A percentile compares a stretch with the other conserved stretches of the same genome.
Evolutionary conservation across 768 basidiomycete genomes (phyloP).

Genomic region (Tylopilus vinaceipallidus): DNA sequence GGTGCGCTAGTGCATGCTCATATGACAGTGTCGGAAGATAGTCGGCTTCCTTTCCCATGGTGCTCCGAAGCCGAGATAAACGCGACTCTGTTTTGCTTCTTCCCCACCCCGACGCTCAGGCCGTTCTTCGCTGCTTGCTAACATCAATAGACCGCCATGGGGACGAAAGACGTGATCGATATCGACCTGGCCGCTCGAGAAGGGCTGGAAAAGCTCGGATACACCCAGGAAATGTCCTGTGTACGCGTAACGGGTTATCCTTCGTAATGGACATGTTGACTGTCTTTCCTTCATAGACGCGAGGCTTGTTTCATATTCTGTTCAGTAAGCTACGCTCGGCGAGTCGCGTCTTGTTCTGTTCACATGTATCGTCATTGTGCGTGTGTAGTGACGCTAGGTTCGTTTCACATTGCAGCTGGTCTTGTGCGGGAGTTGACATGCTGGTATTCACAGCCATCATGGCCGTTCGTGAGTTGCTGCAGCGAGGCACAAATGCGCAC

Average conservation of each 20-base stretch:
- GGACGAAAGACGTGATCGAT: conserved; percentile 9
- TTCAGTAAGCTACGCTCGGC: conserved; percentile 42
- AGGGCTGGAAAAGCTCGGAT: conserved; percentile 50
- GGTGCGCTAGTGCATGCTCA: no score
- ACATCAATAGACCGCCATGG: conserved; percentile 9
- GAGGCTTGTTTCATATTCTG: conserved; percentile 50
- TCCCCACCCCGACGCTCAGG: neutral
- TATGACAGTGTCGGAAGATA: no score
- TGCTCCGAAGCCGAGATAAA: no score
- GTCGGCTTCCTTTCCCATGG: no score
- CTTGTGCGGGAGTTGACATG: conserved; percentile 1
- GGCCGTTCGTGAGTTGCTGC: conserved; percentile 53
- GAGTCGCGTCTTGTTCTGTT: neutral
- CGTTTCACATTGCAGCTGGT: conserved; percentile 1
- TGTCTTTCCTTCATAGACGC: conserved; percentile 34
- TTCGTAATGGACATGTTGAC: neutral
- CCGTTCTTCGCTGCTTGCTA: neutral
- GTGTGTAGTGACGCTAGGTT: conserved; percentile 48
- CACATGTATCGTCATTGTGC: neutral
- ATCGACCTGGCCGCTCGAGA: conserved; percentile 29
- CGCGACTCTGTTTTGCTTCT: neutral
- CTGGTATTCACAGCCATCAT: conserved; percentile 45
- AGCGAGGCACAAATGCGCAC: neutral
- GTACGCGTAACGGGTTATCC: conserved; percentile 26
- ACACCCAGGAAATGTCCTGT: conserved; percentile 52